Evolutionary conservation across 2,329 filamentous ascomycete genomes (phyloP), one percentile per base, ranked within the genome.

Genomic region (Niveomyces coronatus): DNA sequence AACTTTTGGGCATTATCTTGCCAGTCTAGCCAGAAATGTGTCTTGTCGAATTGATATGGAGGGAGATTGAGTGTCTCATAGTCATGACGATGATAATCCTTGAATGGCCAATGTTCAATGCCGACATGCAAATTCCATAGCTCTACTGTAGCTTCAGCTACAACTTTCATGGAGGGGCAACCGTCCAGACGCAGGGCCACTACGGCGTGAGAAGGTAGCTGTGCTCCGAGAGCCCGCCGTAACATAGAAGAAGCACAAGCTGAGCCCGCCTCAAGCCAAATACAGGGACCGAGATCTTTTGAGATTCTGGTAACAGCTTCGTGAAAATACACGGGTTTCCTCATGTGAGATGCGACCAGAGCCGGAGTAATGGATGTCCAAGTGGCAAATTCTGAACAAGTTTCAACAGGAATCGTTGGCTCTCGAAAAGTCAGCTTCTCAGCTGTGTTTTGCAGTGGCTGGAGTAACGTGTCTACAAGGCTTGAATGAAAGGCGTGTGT

Each of bases 21-120:
- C n/a, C n/a, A n/a, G n/a, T n/a, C 28, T 13, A 52, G 42, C 52
- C 54, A 56, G 32, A 54, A 49, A 1, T 39, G 35, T 4, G 42
- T 46, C 34, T 52, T 50, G 10, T 52, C 48, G 26, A 56, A 58
- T 20, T 55, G 53, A 15, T 55, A 54, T 0, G 47, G 42, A 4
- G 55, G 53, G n/a, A 57, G 37, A 15, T 43, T 43, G 4, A 53
- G 17, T 3, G 11, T 15, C 9, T 4, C 7, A 11, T 44, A 52
- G 5, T 42, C 22, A 4, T 13, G 3, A 16, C 35, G 32, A 17
- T 49, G 45, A 14, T 7, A 11, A 7, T 35, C 38, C 18, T 56
- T 48, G 26, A 51, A 49, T 0, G 35, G 32, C 55, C 55, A 58
- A 28, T 45, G 50, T 11, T 48, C 44, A 2, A 42, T 41, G 4